Evolutionary conservation across 306 rosid species (phyloP).

Genomic region (Dryas alaskensis): DNA sequence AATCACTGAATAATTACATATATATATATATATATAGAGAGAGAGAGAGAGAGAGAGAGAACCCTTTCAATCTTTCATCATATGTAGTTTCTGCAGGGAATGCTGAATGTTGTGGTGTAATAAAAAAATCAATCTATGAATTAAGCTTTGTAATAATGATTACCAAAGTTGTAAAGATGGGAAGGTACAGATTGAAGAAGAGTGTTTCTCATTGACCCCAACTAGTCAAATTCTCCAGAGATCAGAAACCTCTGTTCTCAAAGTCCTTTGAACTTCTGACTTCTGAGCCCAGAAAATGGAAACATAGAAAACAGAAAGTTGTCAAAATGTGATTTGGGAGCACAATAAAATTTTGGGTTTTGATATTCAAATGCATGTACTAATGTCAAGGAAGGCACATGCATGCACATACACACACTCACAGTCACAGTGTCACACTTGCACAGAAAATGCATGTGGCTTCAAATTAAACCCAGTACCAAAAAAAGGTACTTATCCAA

Average conservation of each 20-base stretch:
- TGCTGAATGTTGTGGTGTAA: background rate
- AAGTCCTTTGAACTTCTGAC: background rate
- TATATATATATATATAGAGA: background rate
- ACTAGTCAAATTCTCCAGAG: background rate
- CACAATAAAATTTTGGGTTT: constrained; percentile 3
- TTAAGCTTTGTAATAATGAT: constrained; percentile 3
- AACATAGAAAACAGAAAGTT: background rate
- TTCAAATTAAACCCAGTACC: background rate
- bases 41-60: too few relatives aligned
- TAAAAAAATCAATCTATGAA: background rate
- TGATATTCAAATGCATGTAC: too few relatives aligned
- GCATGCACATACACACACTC: too few relatives aligned
- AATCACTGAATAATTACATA: background rate
- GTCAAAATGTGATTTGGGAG: background rate
- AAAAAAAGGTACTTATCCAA: background rate
- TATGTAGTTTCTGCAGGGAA: too few relatives aligned
- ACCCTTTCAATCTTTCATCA: background rate
- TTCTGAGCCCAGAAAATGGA: background rate
- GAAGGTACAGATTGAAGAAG: constrained; percentile 38
- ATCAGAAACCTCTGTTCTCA: background rate
- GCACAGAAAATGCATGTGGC: too few relatives aligned
- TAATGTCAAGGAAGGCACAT: too few relatives aligned
- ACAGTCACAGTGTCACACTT: too few relatives aligned
- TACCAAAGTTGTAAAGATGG: constrained; percentile 37
- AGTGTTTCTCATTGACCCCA: constrained; percentile 40